Evolutionary conservation across 805 yeast species (phyloP).

Genomic region (Scheffersomyces stipitis): DNA sequence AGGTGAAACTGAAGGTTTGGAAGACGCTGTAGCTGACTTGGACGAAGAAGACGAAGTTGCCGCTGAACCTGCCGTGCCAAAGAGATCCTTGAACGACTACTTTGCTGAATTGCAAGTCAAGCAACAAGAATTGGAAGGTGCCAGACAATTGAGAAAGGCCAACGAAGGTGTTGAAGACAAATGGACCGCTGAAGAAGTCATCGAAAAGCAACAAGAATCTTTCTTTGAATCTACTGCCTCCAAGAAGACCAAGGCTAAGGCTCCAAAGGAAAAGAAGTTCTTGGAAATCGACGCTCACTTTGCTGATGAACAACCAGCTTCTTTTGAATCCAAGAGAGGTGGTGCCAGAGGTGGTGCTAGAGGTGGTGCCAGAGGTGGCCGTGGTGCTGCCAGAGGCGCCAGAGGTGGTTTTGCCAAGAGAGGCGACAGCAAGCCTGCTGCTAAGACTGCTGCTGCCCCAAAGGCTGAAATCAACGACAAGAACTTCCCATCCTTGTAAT

Average conservation of each 20-base stretch:
- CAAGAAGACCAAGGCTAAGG: slow-evolving; percentile 72
- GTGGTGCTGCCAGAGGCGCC: slow-evolving; percentile 21
- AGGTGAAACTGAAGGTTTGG: slow-evolving; percentile 54
- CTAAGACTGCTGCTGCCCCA: slow-evolving; percentile 28
- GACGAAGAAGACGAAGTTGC: slow-evolving; percentile 40
- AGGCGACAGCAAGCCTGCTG: slow-evolving; percentile 26
- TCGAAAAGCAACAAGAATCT: slow-evolving; percentile 64
- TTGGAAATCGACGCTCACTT: slow-evolving; percentile 75
- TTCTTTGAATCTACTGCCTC: slow-evolving; percentile 58
- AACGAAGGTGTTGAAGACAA: slow-evolving; percentile 59
- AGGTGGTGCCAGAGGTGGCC: slow-evolving; percentile 25
- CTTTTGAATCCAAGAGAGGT: slow-evolving; percentile 33
- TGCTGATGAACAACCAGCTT: slow-evolving; percentile 53
- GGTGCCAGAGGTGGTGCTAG: slow-evolving; percentile 20
- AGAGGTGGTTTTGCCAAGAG: slow-evolving; percentile 22
- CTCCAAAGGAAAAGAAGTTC: slow-evolving; percentile 76
- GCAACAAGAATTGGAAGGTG: slow-evolving; percentile 39
- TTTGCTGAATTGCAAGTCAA: slow-evolving; percentile 62
- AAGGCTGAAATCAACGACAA: slow-evolving; percentile 51
- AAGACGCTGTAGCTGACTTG: slow-evolving; percentile 43
- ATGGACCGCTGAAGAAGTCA: slow-evolving; percentile 55
- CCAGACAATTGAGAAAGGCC: slow-evolving; percentile 45
- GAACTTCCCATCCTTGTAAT: slow-evolving; percentile 72
- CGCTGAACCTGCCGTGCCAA: slow-evolving; percentile 50
- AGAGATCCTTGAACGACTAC: slow-evolving; percentile 83